Evolutionary conservation across 108 stramenopile genomes (phyloP).

Genomic region (Seminavis robusta): DNA sequence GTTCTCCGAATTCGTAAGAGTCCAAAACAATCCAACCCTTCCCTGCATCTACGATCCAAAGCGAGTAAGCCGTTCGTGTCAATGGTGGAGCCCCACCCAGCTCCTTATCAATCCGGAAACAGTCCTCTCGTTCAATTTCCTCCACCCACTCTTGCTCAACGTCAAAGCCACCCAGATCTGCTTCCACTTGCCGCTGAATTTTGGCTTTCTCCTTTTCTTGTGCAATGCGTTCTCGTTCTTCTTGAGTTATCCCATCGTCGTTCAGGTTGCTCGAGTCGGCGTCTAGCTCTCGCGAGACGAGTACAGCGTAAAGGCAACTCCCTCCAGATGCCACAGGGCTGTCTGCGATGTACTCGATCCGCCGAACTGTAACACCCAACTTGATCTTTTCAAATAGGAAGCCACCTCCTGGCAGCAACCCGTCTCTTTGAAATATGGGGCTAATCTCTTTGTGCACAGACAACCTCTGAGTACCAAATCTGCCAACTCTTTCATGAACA

Average conservation of each 20-base stretch:
- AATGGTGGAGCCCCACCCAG: slow-evolving; percentile 80
- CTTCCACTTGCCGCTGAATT: slow-evolving; percentile 82
- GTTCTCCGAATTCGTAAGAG: slow-evolving; percentile 65
- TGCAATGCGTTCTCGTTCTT: slow-evolving; percentile 65
- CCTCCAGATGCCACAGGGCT: slow-evolving; percentile 48
- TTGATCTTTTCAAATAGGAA: slow-evolving; percentile 69
- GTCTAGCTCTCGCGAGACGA: slow-evolving; percentile 78
- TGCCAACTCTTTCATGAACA: slow-evolving; percentile 82
- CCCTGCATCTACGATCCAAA: slow-evolving; percentile 86
- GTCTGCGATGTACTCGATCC: slow-evolving; percentile 76
- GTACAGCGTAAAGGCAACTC: slow-evolving; percentile 70
- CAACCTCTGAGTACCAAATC: slow-evolving; percentile 80
- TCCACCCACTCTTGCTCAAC: slow-evolving; percentile 89
- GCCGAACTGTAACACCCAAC: slow-evolving; percentile 74
- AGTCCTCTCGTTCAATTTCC: slow-evolving; percentile 84
- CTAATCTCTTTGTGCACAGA: slow-evolving; percentile 60
- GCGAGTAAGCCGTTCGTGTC: slow-evolving; percentile 49
- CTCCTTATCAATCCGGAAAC: slow-evolving; percentile 59
- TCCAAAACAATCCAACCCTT: slow-evolving; percentile 78
- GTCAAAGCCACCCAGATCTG: slow-evolving; percentile 88
- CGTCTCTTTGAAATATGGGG: slow-evolving; percentile 22
- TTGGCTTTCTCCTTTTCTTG: slow-evolving; percentile 77
- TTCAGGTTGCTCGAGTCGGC: slow-evolving; percentile 64
- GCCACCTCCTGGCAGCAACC: slow-evolving; percentile 77
- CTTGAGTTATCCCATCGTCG: slow-evolving; percentile 69